Evolutionary conservation across 2,329 filamentous ascomycete genomes (phyloP), one percentile per base, ranked within the genome.

Genomic region (Fusarium sublunatum): DNA sequence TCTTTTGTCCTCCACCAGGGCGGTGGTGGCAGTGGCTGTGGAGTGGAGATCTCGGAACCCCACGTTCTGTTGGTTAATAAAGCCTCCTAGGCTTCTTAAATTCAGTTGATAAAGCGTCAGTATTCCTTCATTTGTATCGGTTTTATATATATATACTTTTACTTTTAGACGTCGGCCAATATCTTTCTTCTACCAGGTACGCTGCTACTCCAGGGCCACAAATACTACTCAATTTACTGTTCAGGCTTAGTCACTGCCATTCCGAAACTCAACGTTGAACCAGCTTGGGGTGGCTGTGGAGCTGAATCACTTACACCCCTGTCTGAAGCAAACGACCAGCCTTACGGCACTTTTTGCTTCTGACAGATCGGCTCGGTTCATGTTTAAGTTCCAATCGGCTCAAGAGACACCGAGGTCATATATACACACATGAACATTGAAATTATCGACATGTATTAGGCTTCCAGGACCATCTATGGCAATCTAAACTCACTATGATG

Each of bases 11-110:
- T 19, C 19, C 19, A 19, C 19, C 19, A 19, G 19, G 19, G 19
- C 19, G 19, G 19, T 19, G 15, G 32, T 35, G 44, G 56, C 38
- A 55, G 22, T 41, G 32, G 36, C 28, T 51, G 60, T 54, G 55
- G 59, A 51, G 60, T 54, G 55, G 59, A 26, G 60, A 50, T 25
- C 24, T 35, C 34, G 19, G 15, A 28, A 47, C 59, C 59, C 59
- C 59, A 60, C 47, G 39, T 51, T 54, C 26, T 32, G 7, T 13
- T 35, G 7, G n/a, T 35, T 13, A 34, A 34, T 6, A 12, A 28
- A 34, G n/a, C 31, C 31, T 19, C 19, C 19, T 6, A n/a, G 7
- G 31, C 31, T 34, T n/a, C 4, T 34, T 34, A 13, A 34, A 34
- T 12, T 32, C 6, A 32, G 12, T 7, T 40, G 12, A 13, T 26